Base-by-base conservation (phyloP, 345 rosid genomes). In the Psidium guajava region DNA sequence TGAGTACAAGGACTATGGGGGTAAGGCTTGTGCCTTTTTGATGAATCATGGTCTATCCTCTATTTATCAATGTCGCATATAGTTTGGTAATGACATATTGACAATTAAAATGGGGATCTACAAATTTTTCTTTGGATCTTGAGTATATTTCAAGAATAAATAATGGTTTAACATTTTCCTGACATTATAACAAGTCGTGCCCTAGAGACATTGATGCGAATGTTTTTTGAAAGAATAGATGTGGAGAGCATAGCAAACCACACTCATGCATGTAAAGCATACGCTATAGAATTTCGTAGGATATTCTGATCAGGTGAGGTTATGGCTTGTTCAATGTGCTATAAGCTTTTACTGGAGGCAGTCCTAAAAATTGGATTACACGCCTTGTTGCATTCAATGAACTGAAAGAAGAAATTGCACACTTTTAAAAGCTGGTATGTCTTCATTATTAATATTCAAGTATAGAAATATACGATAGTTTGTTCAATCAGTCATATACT, bases 1-100 rank as follows among this genome's bases (percentile, higher is more conserved):
- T 44, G 99, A 96, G 82, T 61, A 93, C 93, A 93, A 96, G 87
- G 99, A 97, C 85, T 97, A 96, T 89, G 98, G 99, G 3, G 99
- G 99, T 96, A 91, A 90, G 90, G 42, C 57, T 77, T 49, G 8
- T 58, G 6, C 55, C 80, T 69, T 69, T 69, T 36, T 8, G 80
- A 69, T 69, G 80, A 36, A 69, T 36, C 80, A 20, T 18, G 80
- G 32, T 20, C 47, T 36, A 9, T 69, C 47, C 80, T 20, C 24
- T 69, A 8, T 36, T 5, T 18, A 36, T 36, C 6, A 8, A 36
- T 2, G 80, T 69, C 47, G 47, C 77, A 18, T 18, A 21, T 69
- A 69, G 13, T 69, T 69, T 69, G 77, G 77, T 36, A 20, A 69
- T 18, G 4, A 69, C 7, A 11, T 69, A 69, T 69, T 69, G 24